Evolutionary conservation across 2,329 filamentous ascomycete genomes (phyloP).

Genomic region (Penicillium sp.): DNA sequence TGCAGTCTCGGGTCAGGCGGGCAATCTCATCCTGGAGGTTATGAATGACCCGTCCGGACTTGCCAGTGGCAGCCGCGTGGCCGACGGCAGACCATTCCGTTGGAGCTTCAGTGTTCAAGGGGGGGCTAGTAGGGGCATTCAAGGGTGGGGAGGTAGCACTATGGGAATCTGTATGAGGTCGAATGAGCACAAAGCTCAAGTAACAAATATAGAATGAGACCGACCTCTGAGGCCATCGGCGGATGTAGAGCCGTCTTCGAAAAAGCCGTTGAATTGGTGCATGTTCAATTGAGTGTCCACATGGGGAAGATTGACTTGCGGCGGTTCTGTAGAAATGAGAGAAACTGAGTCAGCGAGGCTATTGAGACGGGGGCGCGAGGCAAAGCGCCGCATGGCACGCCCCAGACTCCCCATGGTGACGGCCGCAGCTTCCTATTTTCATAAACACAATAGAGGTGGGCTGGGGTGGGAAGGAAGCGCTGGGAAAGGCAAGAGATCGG

Average conservation of each 20-base stretch:
- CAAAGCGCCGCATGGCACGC: constrained; percentile 23
- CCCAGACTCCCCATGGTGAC: constrained; percentile 29
- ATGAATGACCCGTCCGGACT: constrained; percentile 50
- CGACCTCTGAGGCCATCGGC: constrained; percentile 24
- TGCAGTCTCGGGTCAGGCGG: constrained; percentile 46
- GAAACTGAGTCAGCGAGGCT: constrained; percentile 26
- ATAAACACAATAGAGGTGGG: not conserved
- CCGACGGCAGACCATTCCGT: constrained; percentile 50
- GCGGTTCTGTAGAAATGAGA: constrained; percentile 26
- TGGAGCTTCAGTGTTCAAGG: constrained; percentile 29
- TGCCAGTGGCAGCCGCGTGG: constrained; percentile 48
- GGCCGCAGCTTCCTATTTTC: not conserved
- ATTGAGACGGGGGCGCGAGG: not conserved
- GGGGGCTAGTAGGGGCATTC: constrained; percentile 17
- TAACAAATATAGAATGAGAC: constrained; percentile 6
- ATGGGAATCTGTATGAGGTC: constrained; percentile 16
- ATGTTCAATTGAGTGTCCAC: constrained; percentile 43
- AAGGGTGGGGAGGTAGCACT: constrained; percentile 14
- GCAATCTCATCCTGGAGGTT: constrained; percentile 50
- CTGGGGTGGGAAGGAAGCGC: not conserved
- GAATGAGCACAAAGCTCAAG: constrained; percentile 5
- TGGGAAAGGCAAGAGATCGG: not conserved
- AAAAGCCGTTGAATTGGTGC: constrained; percentile 40
- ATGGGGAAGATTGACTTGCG: constrained; percentile 38
- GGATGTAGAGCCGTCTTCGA: constrained; percentile 27